A percentile compares a stretch with the other conserved stretches of the same genome.
These are phyloP conservation scores for Limnomonas spitsbergensis DNA, from an alignment of 139 green algal genomes.

Conservation along the genomic window DNA sequence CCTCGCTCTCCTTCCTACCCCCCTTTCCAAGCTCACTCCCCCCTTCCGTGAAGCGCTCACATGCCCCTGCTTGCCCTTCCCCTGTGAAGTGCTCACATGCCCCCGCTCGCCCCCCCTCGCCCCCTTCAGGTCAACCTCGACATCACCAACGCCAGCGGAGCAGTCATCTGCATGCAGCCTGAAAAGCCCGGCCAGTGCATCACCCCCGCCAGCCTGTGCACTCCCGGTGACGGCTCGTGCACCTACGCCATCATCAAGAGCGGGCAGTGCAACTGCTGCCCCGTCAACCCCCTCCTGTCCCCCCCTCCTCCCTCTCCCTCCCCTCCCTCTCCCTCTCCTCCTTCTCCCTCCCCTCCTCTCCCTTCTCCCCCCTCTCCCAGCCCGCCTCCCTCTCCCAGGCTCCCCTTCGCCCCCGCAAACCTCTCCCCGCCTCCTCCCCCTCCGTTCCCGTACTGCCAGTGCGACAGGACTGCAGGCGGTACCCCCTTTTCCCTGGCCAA, in stretches of 20 bases:
- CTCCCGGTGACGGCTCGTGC: conserved; percentile 17
- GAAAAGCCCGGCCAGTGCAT: not conserved
- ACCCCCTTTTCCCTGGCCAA: conserved; percentile 4
- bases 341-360: not conserved
- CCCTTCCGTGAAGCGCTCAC: no score
- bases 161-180: conserved; percentile 24
- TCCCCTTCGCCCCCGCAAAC: not conserved
- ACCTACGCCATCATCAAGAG: conserved; percentile 20
- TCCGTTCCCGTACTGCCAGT: conserved; percentile 16
- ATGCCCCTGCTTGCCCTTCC: not conserved
- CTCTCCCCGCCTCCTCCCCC: not conserved
- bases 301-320: conserved; percentile 18
- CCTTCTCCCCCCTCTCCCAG: conserved; percentile 8
- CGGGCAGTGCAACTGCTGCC: conserved; percentile 33
- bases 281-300: conserved; percentile 12
- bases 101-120: conserved; percentile 2
- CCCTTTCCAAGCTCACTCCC: no score
- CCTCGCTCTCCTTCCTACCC: no score
- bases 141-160: conserved; percentile 7
- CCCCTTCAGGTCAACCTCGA: conserved; percentile 28
- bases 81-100: not conserved
- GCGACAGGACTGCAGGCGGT: not conserved
- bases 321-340: conserved; percentile 2
- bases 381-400: conserved; percentile 3
- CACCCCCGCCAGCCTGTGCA: conserved; percentile 13